Evolutionary conservation across 2,329 filamentous ascomycete species (phyloP), one percentile per base, ranked within the genome.

Genomic region (Sporothrix brasiliensis): DNA sequence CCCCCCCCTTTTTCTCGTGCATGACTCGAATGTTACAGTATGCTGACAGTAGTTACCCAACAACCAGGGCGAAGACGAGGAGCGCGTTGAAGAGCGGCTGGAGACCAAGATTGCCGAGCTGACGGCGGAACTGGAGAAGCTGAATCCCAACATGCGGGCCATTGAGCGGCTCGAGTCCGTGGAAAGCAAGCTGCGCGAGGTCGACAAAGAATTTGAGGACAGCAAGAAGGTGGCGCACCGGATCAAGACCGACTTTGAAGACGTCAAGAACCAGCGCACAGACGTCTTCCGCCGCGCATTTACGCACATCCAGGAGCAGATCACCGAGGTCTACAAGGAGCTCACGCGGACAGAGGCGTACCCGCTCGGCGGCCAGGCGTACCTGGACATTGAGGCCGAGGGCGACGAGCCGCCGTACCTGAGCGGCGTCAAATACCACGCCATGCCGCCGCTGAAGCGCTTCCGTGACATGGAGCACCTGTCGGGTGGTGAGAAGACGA

Each of bases 401-500:
- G 92, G 91, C n/a, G 93, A 97, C 74, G 73, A 74, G 69, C 94
- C 97, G 77, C 95, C 95, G 0, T 99, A 98, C 79, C 87, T 97
- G 4, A 93, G 92, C 53, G 95, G 95, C 44, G 93, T 99, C 81
- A 97, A 97, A 78, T 99, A 99, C 81, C 94, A 98, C 79, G 96
- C 95, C 73, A 99, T 98, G 94, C 95, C 95, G 24, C 95, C 95
- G 1, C 88, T 97, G 73, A 99, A 99, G 83, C 93, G 95, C 60
- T 99, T 99, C 87, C 88, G 95, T 76, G 96, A 99, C 79, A 99
- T 99, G 95, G 95, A 99, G 80, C 95, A 97, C 79, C 84, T 99
- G 11, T 97, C 93, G 1, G 95, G 95, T 76, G 95, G 95, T 70
- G 95, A 99, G 82, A 99, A 99, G 85, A 99, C 95, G 0, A 99